Percentiles rank a stretch among this genome's conserved stretches.
phyloP scores from a whole-genome alignment of 176 grass and related monocot genomes.

The Zoysia pacifica region DNA sequence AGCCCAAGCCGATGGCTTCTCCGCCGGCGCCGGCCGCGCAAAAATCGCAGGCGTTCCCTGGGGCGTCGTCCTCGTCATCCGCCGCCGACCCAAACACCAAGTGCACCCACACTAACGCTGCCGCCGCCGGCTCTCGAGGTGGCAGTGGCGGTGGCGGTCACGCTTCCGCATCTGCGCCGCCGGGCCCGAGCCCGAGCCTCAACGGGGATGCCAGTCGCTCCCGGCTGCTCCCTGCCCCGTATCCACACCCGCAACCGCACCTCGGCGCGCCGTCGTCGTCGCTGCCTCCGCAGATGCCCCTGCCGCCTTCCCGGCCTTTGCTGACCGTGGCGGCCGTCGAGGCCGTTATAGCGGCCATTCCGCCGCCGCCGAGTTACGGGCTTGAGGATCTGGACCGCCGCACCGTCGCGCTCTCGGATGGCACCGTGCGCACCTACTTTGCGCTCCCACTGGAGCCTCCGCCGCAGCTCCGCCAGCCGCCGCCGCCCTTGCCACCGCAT shows the following conservation, averaged over 20 bases:
- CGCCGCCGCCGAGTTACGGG: constrained; percentile 55
- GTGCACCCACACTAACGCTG: background rate
- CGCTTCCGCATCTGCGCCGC: constrained; percentile 12
- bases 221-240: constrained; percentile 15
- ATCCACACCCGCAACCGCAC: background rate
- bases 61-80: constrained; percentile 43
- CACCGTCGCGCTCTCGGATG: constrained; percentile 69
- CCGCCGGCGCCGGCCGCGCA: background rate
- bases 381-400: constrained; percentile 48
- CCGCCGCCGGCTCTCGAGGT: background rate
- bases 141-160: background rate
- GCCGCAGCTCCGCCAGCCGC: constrained; percentile 43
- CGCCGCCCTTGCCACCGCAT: constrained; percentile 17
- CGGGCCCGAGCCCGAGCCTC: constrained; percentile 16
- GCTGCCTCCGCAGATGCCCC: background rate
- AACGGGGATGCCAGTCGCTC: constrained; percentile 17
- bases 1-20: constrained; percentile 12
- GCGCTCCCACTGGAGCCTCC: constrained; percentile 74
- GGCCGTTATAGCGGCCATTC: constrained; percentile 43
- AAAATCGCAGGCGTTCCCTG: constrained; percentile 9
- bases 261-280: background rate
- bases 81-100: constrained; percentile 48
- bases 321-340: constrained; percentile 62
- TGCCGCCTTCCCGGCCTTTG: constrained; percentile 34
- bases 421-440: constrained; percentile 85